Percentiles rank a stretch among this genome's conserved stretches.
Evolutionary conservation across 768 basidiomycete species (phyloP).

Genomic region (Clavaria fumosa): DNA sequence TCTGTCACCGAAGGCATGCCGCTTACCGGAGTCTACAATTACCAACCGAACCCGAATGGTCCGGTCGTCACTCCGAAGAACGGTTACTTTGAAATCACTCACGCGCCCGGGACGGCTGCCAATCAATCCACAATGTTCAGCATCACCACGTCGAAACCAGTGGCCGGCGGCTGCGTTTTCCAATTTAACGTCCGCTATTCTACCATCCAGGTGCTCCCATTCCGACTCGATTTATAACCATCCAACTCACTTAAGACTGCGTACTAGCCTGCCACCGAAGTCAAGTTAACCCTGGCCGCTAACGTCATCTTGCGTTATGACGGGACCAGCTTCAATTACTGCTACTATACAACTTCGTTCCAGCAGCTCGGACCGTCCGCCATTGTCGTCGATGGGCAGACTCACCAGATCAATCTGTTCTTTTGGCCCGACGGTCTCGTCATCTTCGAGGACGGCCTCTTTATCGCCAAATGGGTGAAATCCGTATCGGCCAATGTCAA

Average conservation of each 20-base stretch:
- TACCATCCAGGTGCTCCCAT: neutral
- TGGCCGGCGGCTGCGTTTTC: neutral
- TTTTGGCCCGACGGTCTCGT: neutral
- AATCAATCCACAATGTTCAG: constrained; percentile 1
- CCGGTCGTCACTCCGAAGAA: neutral
- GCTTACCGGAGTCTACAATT: constrained; percentile 2
- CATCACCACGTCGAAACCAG: neutral
- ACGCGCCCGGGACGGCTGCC: neutral
- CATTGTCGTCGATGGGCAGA: neutral
- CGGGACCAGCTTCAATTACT: neutral
- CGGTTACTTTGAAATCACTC: neutral
- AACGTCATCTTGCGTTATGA: constrained; percentile 1
- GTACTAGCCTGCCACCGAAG: neutral
- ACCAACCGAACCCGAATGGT: neutral
- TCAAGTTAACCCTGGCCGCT: neutral
- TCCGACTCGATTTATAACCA: neutral
- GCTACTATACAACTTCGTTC: neutral
- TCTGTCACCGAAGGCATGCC: constrained; percentile 2
- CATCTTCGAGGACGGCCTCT: too few relatives aligned
- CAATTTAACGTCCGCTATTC: constrained; percentile 1
- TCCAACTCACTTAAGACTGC: neutral
- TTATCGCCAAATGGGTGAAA: too few relatives aligned
- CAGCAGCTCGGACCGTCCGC: neutral
- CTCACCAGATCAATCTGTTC: constrained; percentile 1
- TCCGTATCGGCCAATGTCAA: too few relatives aligned